These are phyloP conservation scores for Tremella yokohamensis DNA, from an alignment of 768 basidiomycete genomes.

Conservation along the genomic window DNA sequence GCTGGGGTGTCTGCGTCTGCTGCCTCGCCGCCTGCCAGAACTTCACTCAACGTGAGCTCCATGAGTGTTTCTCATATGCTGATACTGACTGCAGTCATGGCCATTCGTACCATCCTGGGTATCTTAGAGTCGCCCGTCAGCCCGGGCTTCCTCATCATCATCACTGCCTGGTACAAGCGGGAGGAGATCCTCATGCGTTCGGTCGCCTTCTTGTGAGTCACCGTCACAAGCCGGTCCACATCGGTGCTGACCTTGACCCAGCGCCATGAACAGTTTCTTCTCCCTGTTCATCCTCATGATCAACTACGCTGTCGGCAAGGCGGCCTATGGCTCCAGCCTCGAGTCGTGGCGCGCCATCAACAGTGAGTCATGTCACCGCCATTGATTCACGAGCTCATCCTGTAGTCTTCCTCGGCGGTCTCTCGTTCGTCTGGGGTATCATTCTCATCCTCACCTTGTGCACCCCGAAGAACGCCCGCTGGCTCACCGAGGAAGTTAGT, in stretches of 20 bases:
- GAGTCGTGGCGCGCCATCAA: slow-evolving; percentile 20
- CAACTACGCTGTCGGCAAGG: slow-evolving; percentile 23
- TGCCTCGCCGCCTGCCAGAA: slow-evolving; percentile 19
- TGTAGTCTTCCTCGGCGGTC: slow-evolving; percentile 20
- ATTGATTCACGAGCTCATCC: neutral
- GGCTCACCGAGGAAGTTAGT: slow-evolving; percentile 17
- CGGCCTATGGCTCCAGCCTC: slow-evolving; percentile 11
- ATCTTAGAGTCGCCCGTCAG: slow-evolving; percentile 9
- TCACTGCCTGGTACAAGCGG: slow-evolving; percentile 11
- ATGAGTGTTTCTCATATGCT: neutral
- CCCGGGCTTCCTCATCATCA: slow-evolving; percentile 11
- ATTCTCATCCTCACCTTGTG: slow-evolving; percentile 7
- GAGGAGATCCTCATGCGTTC: slow-evolving; percentile 5
- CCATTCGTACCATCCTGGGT: slow-evolving; percentile 7
- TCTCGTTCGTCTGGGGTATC: slow-evolving; percentile 24
- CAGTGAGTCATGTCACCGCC: slow-evolving; percentile 5
- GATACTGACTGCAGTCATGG: slow-evolving; percentile 3
- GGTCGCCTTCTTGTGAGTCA: slow-evolving; percentile 5
- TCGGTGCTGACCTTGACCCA: neutral
- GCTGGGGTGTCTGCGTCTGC: slow-evolving; percentile 19
- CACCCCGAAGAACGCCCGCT: slow-evolving; percentile 14
- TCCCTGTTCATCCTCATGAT: slow-evolving; percentile 23
- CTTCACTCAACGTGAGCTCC: slow-evolving; percentile 17
- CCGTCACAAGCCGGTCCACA: neutral
- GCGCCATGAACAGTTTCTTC: slow-evolving; percentile 29